Evolutionary conservation across 345 rosid genomes (phyloP), one percentile per base, ranked within the genome.

Genomic region (Limnanthes douglasii): DNA sequence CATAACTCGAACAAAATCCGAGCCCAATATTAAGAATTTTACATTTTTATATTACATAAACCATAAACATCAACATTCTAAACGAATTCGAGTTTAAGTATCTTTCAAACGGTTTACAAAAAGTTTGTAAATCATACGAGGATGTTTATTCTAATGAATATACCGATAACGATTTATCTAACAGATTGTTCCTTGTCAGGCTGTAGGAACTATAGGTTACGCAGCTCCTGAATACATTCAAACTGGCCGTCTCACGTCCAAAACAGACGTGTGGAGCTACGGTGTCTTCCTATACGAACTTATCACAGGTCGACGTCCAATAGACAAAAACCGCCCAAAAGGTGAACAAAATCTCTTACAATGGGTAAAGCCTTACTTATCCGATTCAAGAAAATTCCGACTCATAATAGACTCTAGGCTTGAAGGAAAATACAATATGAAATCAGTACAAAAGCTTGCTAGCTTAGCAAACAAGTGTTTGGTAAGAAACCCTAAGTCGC

Each of bases 221-320:
- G 90, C 80, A 5, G 82, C 97, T 24, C 97, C 94, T 1, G 97
- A 86, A 12, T 86, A 86, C 41, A 15, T 86, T 31, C 88, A 65
- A 21, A 82, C 95, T 0, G 95, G 95, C 4, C 83, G 90, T 45
- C 69, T 82, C 31, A 84, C 97, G 21, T 66, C 70, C 15, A 73
- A 77, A 74, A 88, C 60, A 34, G 97, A 88, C 16, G 83, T 88
- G 13, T 82, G 97, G 97, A 69, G 94, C 56, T 86, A 66, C 37
- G 94, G 94, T 3, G 94, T 86, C n/a, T 82, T 88, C 71, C 69
- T 88, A 21, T 88, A 69, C 12, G 97, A 88, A 48, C 86, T 88
- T 41, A 67, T 88, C 44, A 82, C 95, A 4, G 95, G 97, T 21
- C 60, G 93, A 50, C 78, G 65, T 24, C 95, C 97, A 1, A 7